Conservation (phyloP, 2,329 filamentous ascomycete genomes). For the Botryotinia convoluta region DNA sequence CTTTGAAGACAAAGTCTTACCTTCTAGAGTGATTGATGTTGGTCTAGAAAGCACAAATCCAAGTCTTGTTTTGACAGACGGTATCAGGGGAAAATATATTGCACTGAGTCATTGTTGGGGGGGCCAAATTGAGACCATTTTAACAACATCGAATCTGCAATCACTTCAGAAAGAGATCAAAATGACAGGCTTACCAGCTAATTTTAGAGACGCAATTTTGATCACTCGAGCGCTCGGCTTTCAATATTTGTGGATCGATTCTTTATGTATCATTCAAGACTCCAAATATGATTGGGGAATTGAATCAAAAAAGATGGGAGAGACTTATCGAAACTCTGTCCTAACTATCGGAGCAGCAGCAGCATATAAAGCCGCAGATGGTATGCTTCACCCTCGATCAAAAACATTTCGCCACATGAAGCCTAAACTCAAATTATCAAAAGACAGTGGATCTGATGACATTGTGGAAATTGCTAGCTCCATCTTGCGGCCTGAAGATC, state of each 20-base stretch:
- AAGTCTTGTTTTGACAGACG: neutral
- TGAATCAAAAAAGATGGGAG: neutral
- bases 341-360: neutral
- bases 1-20: neutral
- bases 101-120: neutral
- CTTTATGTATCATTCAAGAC: neutral
- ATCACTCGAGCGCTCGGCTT: neutral
- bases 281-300: neutral
- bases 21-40: neutral
- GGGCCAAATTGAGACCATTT: neutral
- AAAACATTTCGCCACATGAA: fast-evolving
- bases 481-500: fast-evolving
- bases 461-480: neutral
- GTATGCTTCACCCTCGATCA: neutral
- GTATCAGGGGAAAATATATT: neutral
- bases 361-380: neutral
- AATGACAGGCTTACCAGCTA: neutral
- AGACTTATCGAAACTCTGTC: neutral
- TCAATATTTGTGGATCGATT: neutral
- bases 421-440: neutral
- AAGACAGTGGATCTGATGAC: neutral
- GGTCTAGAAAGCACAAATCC: neutral
- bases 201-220: neutral
- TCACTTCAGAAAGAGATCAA: neutral
- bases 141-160: neutral